phyloP scores from a whole-genome alignment of 2,329 filamentous ascomycete genomes.

The Rhynchosporium secalis region DNA sequence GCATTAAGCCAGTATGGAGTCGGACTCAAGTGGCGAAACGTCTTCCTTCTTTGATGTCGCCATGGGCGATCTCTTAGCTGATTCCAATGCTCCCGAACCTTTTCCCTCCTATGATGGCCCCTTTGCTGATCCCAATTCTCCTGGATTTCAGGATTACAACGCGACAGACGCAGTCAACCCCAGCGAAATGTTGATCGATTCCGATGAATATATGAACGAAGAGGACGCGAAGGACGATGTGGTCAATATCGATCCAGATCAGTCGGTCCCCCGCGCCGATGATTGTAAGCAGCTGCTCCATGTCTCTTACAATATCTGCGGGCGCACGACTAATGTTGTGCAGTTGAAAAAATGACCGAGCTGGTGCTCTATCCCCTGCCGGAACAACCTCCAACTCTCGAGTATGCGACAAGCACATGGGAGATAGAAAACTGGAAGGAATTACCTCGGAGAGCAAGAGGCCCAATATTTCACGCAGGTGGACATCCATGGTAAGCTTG shows the following conservation, averaged over 20 bases:
- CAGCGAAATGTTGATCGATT: constrained; percentile 39
- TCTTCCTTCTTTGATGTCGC: too few species aligned
- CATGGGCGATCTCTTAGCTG: too few species aligned
- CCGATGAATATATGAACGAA: constrained; percentile 37
- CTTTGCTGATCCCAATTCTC: constrained; percentile 21
- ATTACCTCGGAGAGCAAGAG: constrained; percentile 78
- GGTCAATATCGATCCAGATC: constrained; percentile 44
- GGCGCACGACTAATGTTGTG: constrained; percentile 24
- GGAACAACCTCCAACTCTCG: constrained; percentile 77
- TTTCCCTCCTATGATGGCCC: too few species aligned
- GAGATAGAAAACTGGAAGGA: constrained; percentile 80
- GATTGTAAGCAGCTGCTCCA: constrained; percentile 39
- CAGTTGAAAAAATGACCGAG: constrained; percentile 84
- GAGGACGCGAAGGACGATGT: constrained; percentile 43
- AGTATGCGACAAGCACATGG: constrained; percentile 80
- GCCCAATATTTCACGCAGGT: constrained; percentile 82
- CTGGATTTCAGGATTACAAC: constrained; percentile 29
- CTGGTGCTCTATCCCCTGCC: constrained; percentile 69
- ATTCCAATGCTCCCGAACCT: too few species aligned
- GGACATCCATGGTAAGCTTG: constrained; percentile 76
- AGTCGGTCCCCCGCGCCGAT: constrained; percentile 39
- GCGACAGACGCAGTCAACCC: constrained; percentile 36
- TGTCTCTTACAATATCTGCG: background rate
- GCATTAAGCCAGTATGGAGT: constrained; percentile 1
- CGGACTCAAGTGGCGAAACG: background rate